These are phyloP conservation scores for Ehretia macrophylla DNA, from an alignment of 257 asterid species.

Conservation along the genomic window DNA sequence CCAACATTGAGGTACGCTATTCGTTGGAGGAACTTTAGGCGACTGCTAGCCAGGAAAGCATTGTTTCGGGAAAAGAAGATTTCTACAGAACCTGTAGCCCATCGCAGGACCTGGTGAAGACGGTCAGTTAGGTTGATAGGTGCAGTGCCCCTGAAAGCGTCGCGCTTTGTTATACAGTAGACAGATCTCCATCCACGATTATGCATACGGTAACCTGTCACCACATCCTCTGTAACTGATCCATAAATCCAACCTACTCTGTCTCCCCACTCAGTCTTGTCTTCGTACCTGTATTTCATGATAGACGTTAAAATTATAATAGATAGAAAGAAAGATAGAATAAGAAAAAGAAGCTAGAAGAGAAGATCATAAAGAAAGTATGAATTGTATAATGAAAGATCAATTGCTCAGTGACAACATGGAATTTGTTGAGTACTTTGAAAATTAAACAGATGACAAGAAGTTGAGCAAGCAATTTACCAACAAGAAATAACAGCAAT, in stretches of 20 bases:
- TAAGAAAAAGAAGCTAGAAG: background rate
- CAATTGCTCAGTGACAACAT: too few species aligned
- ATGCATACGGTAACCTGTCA: slow-evolving; percentile 98
- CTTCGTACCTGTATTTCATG: slow-evolving; percentile 64
- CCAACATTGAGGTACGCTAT: slow-evolving; percentile 93
- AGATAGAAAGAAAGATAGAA: too few species aligned
- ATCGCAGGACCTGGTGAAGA: slow-evolving; percentile 93
- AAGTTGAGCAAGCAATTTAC: slow-evolving; percentile 30
- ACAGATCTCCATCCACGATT: slow-evolving; percentile 97
- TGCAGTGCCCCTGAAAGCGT: slow-evolving; percentile 89
- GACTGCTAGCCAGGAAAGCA: slow-evolving; percentile 62
- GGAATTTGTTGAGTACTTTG: background rate
- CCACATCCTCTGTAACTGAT: slow-evolving; percentile 95
- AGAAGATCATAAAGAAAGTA: background rate
- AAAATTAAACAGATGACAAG: background rate
- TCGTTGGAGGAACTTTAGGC: slow-evolving; percentile 90
- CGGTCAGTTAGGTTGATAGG: slow-evolving; percentile 94
- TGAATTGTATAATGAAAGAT: background rate
- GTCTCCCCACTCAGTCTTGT: slow-evolving; percentile 98
- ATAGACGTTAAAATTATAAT: background rate
- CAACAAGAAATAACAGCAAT: slow-evolving; percentile 96
- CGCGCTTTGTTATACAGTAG: slow-evolving; percentile 91
- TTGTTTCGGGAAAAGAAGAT: slow-evolving; percentile 91
- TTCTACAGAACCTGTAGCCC: slow-evolving; percentile 99
- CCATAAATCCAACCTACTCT: slow-evolving; percentile 97